Evolutionary conservation across 345 rosid genomes (phyloP), one percentile per base, ranked within the genome.

Genomic region (Diplotaxis tenuifolia): DNA sequence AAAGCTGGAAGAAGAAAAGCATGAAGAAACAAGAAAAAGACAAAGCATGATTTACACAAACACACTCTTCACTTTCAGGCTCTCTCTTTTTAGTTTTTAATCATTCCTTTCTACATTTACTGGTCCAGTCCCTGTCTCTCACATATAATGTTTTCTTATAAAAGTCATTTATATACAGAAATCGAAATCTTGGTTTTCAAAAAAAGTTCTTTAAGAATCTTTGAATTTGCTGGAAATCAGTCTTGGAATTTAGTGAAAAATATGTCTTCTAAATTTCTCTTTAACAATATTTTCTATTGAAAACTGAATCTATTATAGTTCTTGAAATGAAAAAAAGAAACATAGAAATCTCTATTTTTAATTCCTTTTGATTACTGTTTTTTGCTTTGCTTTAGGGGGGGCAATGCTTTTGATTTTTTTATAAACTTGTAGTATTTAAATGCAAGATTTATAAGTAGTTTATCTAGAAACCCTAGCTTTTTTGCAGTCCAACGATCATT

Each of bases 31-130:
- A 76, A 56, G 74, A 64, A 56, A 75, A 76, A 76, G 80, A 76
- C 80, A 76, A 76, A 64, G 80, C 80, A 76, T 76, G 80, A 76
- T 76, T 55, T 57, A 63, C 55, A 70, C 71, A 63, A 70, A 76
- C 71, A 47, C 53, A 21, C 71, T 70, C 75, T 76, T 70, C 75
- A 75, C 79, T 75, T 75, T 75, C 75, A 75, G 75, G 59, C 79
- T 62, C 74, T 75, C 60, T 67, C 38, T 50, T 68, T 75, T 40
- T 19, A 47, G 64, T 73, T 75, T 67, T 70, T 65, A 70, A 76
- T 76, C 80, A 76, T 76, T 76, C 62, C 66, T 34, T 65, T 70
- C 62, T 64, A 56, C 66, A 28, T 56, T 56, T 7, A 56, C 70
- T 63, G 79, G 74, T 75, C 79, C 79, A 55, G 70, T 69, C 70